Base-by-base conservation (phyloP, 768 basidiomycete species). In the Paxillus rubicundulus region DNA sequence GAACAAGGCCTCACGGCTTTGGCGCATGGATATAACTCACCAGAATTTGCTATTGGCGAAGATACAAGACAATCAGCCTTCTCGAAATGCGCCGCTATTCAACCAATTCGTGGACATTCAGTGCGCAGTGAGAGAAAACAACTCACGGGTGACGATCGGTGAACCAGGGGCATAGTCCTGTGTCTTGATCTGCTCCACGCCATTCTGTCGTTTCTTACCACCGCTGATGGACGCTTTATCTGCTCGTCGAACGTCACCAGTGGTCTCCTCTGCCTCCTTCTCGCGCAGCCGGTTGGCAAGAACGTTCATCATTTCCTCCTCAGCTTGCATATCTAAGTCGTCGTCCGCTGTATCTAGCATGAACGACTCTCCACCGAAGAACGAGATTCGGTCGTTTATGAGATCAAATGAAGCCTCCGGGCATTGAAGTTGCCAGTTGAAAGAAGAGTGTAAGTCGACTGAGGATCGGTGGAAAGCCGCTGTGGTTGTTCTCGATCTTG, bases 371-470 rank as follows among this genome's bases (percentile, higher is more conserved):
- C 61, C 64, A 5, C 61, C 60, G 5, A 71, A 58, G 59, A 72
- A 70, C 10, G 70, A 70, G 20, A 72, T 65, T 50, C 63, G 65
- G 55, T 72, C 70, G 54, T 72, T 72, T 30, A 72, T 47, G 34
- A 70, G 54, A 49, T 72, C 68, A 24, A 72, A 72, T 10, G 69
- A 70, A 58, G 67, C 64, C 13, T 72, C 70, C 2, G 60, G 58
- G 9, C 63, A 68, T 46, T 70, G 64, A 47, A 72, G 55, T 37
- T 70, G 70, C 43, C 70, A 55, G 48, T 64, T 64, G 56, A 72
- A 70, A 1, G 70, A 70, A 27, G 70, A 63, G 18, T 72, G 67
- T 21, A 72, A 55, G 49, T 72, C 70, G 37, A 70, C 62, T 2
- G 70, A 72, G 9, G 49, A 42, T 9, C 70, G 60, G 49, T 68